Conservation (phyloP, 2,329 filamentous ascomycete species). For the Amauroascus niger region DNA sequence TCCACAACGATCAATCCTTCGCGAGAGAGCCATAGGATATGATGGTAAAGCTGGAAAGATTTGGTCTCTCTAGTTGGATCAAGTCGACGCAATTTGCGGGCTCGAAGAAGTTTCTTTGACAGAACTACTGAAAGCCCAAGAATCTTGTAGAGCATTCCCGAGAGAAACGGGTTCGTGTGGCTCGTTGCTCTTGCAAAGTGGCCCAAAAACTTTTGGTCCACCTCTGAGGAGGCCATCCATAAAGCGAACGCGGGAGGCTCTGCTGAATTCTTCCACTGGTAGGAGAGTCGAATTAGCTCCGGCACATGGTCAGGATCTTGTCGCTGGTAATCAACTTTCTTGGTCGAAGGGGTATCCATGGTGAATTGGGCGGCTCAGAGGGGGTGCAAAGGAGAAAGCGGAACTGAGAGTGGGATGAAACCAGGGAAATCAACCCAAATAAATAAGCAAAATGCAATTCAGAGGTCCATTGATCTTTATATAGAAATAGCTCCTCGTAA, state of each 20-base stretch:
- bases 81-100: slow-evolving; percentile 71
- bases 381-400: background rate
- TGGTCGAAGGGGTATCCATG: slow-evolving; percentile 3
- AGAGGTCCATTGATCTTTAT: background rate
- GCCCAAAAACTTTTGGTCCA: slow-evolving; percentile 95
- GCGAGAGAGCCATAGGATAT: slow-evolving; percentile 90
- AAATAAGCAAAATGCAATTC: background rate
- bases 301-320: background rate
- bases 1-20: slow-evolving; percentile 86
- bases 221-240: slow-evolving; percentile 88
- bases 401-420: background rate
- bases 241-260: slow-evolving; percentile 27
- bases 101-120: slow-evolving; percentile 69
- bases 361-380: background rate
- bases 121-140: slow-evolving; percentile 84
- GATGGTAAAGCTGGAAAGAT: slow-evolving; percentile 72
- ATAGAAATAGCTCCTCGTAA: background rate
- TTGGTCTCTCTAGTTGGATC: slow-evolving; percentile 69
- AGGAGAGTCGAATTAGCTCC: slow-evolving; percentile 16
- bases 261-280: slow-evolving; percentile 24
- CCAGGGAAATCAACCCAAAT: background rate
- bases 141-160: slow-evolving; percentile 71
- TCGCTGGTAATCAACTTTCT: background rate
- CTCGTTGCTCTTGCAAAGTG: slow-evolving; percentile 73
- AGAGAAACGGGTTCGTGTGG: slow-evolving; percentile 66